phyloP scores from a whole-genome alignment of 768 basidiomycete genomes.

The Goffeauzyma gilvescens region DNA sequence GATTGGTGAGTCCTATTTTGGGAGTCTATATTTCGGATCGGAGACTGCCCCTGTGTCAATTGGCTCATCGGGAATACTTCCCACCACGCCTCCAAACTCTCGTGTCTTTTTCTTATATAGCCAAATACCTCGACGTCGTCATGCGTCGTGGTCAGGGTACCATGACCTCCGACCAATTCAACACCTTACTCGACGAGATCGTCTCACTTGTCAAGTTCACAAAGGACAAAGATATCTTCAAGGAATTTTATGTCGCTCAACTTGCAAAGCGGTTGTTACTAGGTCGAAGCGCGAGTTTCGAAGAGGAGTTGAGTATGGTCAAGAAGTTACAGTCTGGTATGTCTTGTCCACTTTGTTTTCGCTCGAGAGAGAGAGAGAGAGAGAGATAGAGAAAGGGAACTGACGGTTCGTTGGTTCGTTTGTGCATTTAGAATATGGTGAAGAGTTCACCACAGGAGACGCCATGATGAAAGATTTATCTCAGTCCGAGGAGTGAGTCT shows the following conservation, averaged over 20 bases:
- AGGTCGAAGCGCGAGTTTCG: constrained; percentile 66
- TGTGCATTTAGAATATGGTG: constrained; percentile 56
- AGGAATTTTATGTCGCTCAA: constrained; percentile 73
- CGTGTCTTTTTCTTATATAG: constrained; percentile 35
- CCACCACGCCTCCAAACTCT: neutral
- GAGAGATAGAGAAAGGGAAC: neutral
- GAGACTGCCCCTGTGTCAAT: neutral
- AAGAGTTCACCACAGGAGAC: constrained; percentile 82
- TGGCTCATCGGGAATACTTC: neutral
- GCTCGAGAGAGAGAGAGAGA: too few relatives aligned
- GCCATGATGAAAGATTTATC: constrained; percentile 86
- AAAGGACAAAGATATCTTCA: constrained; percentile 78
- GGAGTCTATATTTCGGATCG: too few relatives aligned
- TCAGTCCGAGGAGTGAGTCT: constrained; percentile 30
- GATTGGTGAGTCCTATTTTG: constrained; percentile 31
- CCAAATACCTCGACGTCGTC: constrained; percentile 66
- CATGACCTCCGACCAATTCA: constrained; percentile 46
- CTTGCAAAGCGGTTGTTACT: constrained; percentile 71
- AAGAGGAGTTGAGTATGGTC: constrained; percentile 66
- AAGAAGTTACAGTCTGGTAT: constrained; percentile 62
- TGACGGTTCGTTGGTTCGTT: constrained; percentile 1
- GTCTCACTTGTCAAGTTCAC: constrained; percentile 66
- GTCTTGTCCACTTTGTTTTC: constrained; percentile 31
- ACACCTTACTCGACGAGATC: constrained; percentile 44
- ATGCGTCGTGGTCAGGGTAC: constrained; percentile 73